phyloP scores from a whole-genome alignment of 2,329 filamentous ascomycete genomes.

The Venturia pyrina region DNA sequence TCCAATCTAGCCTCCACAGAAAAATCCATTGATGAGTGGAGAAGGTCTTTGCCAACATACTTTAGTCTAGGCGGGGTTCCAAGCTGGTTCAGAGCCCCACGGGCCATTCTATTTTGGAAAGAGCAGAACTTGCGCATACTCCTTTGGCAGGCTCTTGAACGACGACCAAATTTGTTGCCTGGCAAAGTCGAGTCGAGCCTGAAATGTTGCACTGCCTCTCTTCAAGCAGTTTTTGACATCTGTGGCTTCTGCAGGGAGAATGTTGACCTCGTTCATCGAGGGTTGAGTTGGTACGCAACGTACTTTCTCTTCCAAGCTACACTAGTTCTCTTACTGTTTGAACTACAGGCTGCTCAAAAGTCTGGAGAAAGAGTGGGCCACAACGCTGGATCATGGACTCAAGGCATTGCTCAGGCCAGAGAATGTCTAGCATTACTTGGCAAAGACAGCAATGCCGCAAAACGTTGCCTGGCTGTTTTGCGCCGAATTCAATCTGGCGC shows the following conservation, averaged over 20 bases:
- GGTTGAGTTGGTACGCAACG: slow-evolving; percentile 17
- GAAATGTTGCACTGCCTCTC: slow-evolving; percentile 15
- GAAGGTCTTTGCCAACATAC: slow-evolving; percentile 15
- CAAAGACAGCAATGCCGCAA: slow-evolving; percentile 4
- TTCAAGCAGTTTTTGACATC: slow-evolving; percentile 14
- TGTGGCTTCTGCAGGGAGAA: slow-evolving; percentile 14
- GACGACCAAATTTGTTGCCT: slow-evolving; percentile 14
- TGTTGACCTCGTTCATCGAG: slow-evolving; percentile 12
- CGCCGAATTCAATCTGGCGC: slow-evolving; percentile 7
- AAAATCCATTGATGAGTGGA: slow-evolving; percentile 16
- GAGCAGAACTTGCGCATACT: slow-evolving; percentile 17
- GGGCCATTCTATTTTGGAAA: slow-evolving; percentile 17
- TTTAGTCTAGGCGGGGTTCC: slow-evolving; percentile 15
- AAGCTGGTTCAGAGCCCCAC: slow-evolving; percentile 16
- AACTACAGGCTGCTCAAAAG: not conserved
- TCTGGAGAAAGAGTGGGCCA: not conserved
- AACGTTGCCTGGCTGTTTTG: slow-evolving; percentile 9
- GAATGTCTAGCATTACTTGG: slow-evolving; percentile 5
- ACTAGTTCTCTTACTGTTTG: slow-evolving; percentile 6
- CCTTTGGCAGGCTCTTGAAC: slow-evolving; percentile 15
- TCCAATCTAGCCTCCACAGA: slow-evolving; percentile 16
- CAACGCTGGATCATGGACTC: not conserved
- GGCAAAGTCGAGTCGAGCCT: slow-evolving; percentile 15
- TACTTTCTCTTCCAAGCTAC: slow-evolving; percentile 17
- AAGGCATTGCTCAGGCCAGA: slow-evolving; percentile 7